phyloP scores from a whole-genome alignment of 164 flowering plant genomes.

The Magnolia officinalis region DNA sequence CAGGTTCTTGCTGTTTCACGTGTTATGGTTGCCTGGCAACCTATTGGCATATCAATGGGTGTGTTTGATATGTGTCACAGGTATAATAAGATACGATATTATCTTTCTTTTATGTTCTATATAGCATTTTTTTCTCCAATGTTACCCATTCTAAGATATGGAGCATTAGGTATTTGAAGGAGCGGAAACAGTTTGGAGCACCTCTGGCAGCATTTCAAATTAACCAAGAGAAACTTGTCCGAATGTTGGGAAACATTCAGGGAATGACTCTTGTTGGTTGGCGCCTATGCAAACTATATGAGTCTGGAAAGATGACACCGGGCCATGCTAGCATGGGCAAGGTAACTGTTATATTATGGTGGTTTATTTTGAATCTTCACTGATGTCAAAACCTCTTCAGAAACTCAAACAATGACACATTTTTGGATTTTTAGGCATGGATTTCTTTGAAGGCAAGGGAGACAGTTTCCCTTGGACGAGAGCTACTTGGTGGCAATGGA shows the following conservation, averaged over 20 bases:
- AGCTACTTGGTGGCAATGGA: constrained; percentile 97
- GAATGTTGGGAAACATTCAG: constrained; percentile 86
- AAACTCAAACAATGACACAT: neutral
- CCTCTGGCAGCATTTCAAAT: constrained; percentile 92
- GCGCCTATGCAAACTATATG: constrained; percentile 94
- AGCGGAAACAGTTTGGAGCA: constrained; percentile 96
- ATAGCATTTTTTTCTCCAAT: neutral
- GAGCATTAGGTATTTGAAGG: constrained; percentile 64
- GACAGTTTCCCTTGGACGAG: constrained; percentile 78
- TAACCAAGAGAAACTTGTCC: constrained; percentile 88
- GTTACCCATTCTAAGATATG: neutral
- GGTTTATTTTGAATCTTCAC: neutral
- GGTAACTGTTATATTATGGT: constrained; percentile 33
- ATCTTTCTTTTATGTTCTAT: neutral
- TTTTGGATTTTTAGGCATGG: constrained; percentile 63
- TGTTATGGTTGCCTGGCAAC: constrained; percentile 99
- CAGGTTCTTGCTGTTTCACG: constrained; percentile 98
- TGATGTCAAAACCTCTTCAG: neutral
- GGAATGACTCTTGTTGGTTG: constrained; percentile 92
- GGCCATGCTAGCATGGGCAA: constrained; percentile 96
- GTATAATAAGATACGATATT: constrained; percentile 28
- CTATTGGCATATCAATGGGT: constrained; percentile 95
- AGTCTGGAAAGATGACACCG: constrained; percentile 80
- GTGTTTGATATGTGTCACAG: constrained; percentile 95
- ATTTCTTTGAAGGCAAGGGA: constrained; percentile 77